Evolutionary conservation across 257 asterid species (phyloP), one percentile per base, ranked within the genome.

Genomic region (Nicotiana attenuata): DNA sequence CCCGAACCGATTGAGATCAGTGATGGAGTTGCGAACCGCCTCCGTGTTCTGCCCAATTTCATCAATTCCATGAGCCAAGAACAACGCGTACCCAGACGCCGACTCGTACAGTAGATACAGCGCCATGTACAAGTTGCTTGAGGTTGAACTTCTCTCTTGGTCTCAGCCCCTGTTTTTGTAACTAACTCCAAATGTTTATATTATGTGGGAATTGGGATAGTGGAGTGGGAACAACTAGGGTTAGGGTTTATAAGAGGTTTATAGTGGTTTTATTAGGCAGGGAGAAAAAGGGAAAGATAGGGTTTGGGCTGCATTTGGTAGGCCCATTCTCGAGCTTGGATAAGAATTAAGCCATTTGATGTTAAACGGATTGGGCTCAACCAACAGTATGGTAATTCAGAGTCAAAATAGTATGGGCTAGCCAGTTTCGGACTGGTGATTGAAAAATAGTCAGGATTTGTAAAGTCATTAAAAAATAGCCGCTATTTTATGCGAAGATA

Each of bases 1-100:
- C 0, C 96, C 97, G 78, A 96, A 94, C 45, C 99, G 91, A 76
- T 87, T 89, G 16, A 93, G 87, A 85, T 96, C 99, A 8, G 85
- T 6, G 19, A 96, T 90, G 33, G 99, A 96, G 85, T 79, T 89
- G 82, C 96, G 88, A 60, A 94, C 96, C 0, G 93, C 96, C 86
- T 94, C 98, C 15, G 92, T 90, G 59, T 94, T 94, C 93, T 94
- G 99, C 4, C 97, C 97, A 5, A 96, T 94, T 85, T 94, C 97
- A 82, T 96, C 99, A 22, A 96, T 83, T 0, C 97, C 99, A 6
- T 92, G 89, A 0, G 91, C 98, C 9, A 78, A 35, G 80, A 94
- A 92, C 82, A 96, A 80, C 0, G 85, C 87, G 55, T 94, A 94
- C 0, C 99, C 99, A 1, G 97, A 92, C 20, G 99, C 94, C 63